phyloP scores from a whole-genome alignment of 31 red algal species.

The Asparagopsis taxiformis region DNA sequence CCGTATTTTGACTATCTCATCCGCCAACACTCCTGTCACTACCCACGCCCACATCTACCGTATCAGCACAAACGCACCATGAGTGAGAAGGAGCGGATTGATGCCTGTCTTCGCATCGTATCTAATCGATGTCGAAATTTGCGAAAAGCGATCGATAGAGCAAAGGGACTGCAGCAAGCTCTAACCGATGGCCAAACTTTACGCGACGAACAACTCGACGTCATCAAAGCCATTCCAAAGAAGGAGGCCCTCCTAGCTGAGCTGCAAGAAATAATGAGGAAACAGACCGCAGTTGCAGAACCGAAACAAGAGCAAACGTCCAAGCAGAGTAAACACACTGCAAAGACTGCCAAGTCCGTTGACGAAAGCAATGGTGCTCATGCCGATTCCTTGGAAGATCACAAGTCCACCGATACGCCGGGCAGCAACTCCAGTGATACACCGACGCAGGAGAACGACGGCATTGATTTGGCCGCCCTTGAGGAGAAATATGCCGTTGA shows the following conservation, averaged over 20 bases:
- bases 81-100: slow-evolving; percentile 35
- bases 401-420: background rate
- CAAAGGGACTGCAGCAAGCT: slow-evolving; percentile 41
- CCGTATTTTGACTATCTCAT: background rate
- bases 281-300: slow-evolving; percentile 40
- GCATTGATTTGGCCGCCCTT: background rate
- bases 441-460: background rate
- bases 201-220: slow-evolving; percentile 58
- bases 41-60: background rate
- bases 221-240: slow-evolving; percentile 20
- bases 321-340: background rate
- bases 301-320: background rate
- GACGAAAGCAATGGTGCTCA: background rate
- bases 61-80: background rate
- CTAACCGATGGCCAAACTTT: slow-evolving; percentile 30
- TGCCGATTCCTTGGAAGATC: background rate
- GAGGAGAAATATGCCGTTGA: background rate
- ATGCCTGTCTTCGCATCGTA: slow-evolving; percentile 46
- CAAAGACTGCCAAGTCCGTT: background rate
- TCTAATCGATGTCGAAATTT: slow-evolving; percentile 70
- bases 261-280: slow-evolving; percentile 69
- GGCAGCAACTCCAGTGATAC: background rate
- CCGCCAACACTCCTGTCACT: background rate
- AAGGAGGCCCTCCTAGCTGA: slow-evolving; percentile 66
- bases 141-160: slow-evolving; percentile 66